These are phyloP conservation scores for Scheffersomyces illinoinensis DNA, from an alignment of 1,139 yeast species.

Conservation along the genomic window DNA sequence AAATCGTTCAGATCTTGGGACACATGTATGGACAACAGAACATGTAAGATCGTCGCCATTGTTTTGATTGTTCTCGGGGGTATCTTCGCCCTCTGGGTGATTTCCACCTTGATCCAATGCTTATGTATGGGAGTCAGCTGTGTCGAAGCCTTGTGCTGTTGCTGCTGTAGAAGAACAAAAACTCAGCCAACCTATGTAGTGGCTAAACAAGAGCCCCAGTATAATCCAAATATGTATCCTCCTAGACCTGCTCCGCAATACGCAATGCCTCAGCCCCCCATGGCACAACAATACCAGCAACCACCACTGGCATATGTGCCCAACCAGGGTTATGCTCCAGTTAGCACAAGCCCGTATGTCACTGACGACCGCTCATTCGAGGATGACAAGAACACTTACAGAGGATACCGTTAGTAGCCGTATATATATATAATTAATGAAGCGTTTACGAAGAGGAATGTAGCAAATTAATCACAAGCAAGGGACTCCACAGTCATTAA, in stretches of 20 bases:
- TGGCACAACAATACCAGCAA: slow-evolving; percentile 11
- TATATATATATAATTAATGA: background rate
- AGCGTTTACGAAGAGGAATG: background rate
- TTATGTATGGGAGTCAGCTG: slow-evolving; percentile 47
- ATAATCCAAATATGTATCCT: slow-evolving; percentile 41
- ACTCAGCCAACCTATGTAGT: slow-evolving; percentile 14
- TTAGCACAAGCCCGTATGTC: slow-evolving; percentile 3
- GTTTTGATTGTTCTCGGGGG: slow-evolving; percentile 67
- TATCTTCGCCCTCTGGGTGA: slow-evolving; percentile 43
- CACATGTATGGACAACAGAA: slow-evolving; percentile 74
- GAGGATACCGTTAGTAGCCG: background rate
- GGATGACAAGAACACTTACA: background rate
- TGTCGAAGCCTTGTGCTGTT: slow-evolving; percentile 47
- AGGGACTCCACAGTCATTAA: background rate
- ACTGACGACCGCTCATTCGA: background rate
- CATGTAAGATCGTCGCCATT: slow-evolving; percentile 76
- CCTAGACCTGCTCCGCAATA: slow-evolving; percentile 8
- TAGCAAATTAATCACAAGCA: too few relatives aligned
- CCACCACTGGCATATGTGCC: slow-evolving; percentile 16
- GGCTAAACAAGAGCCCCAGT: slow-evolving; percentile 19
- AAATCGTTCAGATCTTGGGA: slow-evolving; percentile 68
- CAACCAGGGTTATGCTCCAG: slow-evolving; percentile 17
- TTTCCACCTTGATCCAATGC: slow-evolving; percentile 44
- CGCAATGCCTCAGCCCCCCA: slow-evolving; percentile 23
- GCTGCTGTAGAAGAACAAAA: slow-evolving; percentile 40